Conservation (phyloP, 495 filamentous ascomycete genomes). For the Aspergillus homomorphus region DNA sequence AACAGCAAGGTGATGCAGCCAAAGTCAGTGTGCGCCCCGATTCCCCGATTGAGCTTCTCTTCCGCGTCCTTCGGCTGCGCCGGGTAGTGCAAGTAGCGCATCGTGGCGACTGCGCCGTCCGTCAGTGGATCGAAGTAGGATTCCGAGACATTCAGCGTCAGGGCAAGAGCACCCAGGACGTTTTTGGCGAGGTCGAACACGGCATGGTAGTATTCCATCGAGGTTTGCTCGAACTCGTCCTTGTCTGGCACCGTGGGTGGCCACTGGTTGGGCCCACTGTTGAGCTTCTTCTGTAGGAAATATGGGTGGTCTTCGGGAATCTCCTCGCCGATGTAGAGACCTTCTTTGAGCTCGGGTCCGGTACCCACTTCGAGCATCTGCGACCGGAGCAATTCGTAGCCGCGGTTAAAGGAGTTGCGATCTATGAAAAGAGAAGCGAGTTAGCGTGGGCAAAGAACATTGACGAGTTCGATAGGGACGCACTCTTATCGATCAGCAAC, state of each 20-base stretch:
- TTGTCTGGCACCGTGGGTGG: slow-evolving; percentile 37
- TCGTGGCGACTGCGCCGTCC: slow-evolving; percentile 38
- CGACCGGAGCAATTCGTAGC: slow-evolving; percentile 49
- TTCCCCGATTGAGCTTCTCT: slow-evolving; percentile 36
- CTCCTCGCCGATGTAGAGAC: slow-evolving; percentile 48
- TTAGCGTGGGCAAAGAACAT: slow-evolving; percentile 1
- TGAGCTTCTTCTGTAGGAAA: slow-evolving; percentile 32
- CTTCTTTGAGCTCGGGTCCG: slow-evolving; percentile 51
- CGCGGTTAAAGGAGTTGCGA: slow-evolving; percentile 40
- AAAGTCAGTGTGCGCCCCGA: slow-evolving; percentile 49
- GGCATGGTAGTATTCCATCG: slow-evolving; percentile 48
- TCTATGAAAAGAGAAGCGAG: slow-evolving; percentile 21
- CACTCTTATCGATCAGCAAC: slow-evolving; percentile 43
- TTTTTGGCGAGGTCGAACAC: slow-evolving; percentile 34
- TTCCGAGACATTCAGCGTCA: slow-evolving; percentile 35
- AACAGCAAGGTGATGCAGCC: slow-evolving; percentile 44
- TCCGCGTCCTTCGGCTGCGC: slow-evolving; percentile 42
- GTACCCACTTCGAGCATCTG: slow-evolving; percentile 48
- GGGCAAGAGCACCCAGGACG: slow-evolving; percentile 26
- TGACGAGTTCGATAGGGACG: not conserved
- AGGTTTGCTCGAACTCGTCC: slow-evolving; percentile 43
- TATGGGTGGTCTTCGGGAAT: slow-evolving; percentile 41
- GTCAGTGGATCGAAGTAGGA: slow-evolving; percentile 32
- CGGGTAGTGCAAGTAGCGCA: slow-evolving; percentile 43
- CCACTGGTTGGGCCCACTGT: slow-evolving; percentile 50